Percentiles rank a stretch among this genome's conserved stretches.
Evolutionary conservation across 1,139 yeast species (phyloP).

Genomic region (Debaryomycetaceae sp.): DNA sequence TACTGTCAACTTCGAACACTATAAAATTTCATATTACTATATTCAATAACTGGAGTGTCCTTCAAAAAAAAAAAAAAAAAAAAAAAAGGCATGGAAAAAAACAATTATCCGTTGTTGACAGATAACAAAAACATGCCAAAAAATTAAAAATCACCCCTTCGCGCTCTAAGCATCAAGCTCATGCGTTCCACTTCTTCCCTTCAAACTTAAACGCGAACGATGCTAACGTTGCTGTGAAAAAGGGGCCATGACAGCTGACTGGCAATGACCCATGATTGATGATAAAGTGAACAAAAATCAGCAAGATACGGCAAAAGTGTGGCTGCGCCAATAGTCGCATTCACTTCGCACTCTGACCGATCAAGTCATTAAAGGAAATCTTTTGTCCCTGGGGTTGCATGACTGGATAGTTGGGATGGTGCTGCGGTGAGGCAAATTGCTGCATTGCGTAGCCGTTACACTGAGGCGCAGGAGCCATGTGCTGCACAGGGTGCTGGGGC

Average conservation of each 20-base stretch:
- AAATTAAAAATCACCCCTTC: too few species aligned
- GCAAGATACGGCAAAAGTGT: too few species aligned
- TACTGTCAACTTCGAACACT: too few species aligned
- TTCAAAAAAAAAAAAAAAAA: conserved; percentile 5
- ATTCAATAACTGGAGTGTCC: background rate
- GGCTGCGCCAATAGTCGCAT: conserved; percentile 2
- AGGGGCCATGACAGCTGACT: background rate
- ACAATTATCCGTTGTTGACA: background rate
- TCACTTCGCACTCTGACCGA: conserved; percentile 25
- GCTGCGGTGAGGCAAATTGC: conserved; percentile 9
- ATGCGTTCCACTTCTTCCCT: too few species aligned
- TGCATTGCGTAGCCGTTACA: conserved; percentile 2
- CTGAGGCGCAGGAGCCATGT: background rate
- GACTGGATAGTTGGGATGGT: conserved; percentile 4
- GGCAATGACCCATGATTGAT: background rate
- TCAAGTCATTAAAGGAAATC: conserved; percentile 39
- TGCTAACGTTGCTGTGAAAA: background rate
- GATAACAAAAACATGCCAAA: conserved; percentile 1
- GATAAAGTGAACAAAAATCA: background rate
- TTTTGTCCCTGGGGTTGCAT: conserved; percentile 38
- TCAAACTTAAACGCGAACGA: too few species aligned
- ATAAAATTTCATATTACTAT: background rate
- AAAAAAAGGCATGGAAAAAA: conserved; percentile 2
- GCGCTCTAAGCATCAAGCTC: too few species aligned
- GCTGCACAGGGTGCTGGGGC: conserved; percentile 1